Percentiles rank a stretch among this genome's conserved stretches.
Evolutionary conservation across 441 rosid genomes (phyloP).

Genomic region (Euphorbia schlechtendalii): DNA sequence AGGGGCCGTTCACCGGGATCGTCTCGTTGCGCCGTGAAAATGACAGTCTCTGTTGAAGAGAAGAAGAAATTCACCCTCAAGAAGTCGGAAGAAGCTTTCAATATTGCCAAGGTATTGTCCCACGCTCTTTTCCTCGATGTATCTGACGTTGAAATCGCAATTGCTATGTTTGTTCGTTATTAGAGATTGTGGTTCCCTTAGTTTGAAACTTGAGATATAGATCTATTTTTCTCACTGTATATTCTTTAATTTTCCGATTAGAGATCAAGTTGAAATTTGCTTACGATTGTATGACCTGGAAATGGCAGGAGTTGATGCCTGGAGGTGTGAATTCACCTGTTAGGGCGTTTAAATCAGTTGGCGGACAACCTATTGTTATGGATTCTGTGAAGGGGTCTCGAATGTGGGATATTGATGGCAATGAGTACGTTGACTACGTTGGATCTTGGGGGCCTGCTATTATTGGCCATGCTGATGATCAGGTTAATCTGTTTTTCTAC

Average conservation of each 20-base stretch:
- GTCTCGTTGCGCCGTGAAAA: conserved; percentile 43
- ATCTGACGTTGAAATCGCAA: too few relatives aligned
- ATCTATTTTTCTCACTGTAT: not conserved
- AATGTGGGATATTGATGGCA: conserved; percentile 98
- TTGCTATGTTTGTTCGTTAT: too few relatives aligned
- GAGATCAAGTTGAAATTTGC: not conserved
- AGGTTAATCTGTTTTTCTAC: conserved; percentile 40
- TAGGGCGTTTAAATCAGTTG: conserved; percentile 95
- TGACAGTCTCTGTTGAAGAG: conserved; percentile 74
- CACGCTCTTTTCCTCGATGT: not conserved
- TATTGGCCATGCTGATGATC: conserved; percentile 94
- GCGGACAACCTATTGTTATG: conserved; percentile 79
- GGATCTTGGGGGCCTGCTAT: conserved; percentile 98
- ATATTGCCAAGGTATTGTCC: conserved; percentile 55
- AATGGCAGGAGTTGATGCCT: conserved; percentile 73
- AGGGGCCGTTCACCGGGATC: conserved; percentile 26
- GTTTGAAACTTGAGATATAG: not conserved
- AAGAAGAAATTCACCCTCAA: conserved; percentile 63
- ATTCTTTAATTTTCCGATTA: not conserved
- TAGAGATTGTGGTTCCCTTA: not conserved
- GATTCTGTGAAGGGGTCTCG: conserved; percentile 90
- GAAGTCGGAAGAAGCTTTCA: conserved; percentile 86
- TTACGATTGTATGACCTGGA: not conserved
- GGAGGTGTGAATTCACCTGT: conserved; percentile 98
- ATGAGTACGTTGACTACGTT: conserved; percentile 79